Evolutionary conservation across 2,329 filamentous ascomycete genomes (phyloP), one percentile per base, ranked within the genome.

Genomic region (Chrysosphaeria jannelii): DNA sequence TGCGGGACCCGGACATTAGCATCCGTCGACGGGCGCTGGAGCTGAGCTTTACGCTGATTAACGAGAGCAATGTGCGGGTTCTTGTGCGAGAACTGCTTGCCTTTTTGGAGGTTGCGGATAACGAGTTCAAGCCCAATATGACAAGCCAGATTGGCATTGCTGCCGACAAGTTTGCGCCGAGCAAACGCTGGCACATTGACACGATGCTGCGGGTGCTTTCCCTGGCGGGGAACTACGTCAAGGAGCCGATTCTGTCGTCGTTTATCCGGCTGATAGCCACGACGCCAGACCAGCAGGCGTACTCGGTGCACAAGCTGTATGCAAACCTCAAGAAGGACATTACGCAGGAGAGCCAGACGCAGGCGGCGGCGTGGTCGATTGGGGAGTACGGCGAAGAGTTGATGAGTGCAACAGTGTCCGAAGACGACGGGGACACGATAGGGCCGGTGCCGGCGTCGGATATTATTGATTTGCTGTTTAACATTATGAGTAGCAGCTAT

Each of bases 111-210:
- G 78, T 90, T 24, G 81, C 88, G 25, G 85, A 97, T 38, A 90
- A 88, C 33, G 85, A 97, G 43, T 97, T 97, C 51, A 97, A 97
- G 48, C 75, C 85, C 5, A 75, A 76, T 25, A 91, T 97, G 79
- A 97, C 85, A 2, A 85, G 70, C 25, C 85, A 97, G 39, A 97
- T 97, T 41, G 85, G 85, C 13, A 76, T 97, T 35, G 85, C 88
- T 8, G 85, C 88, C 5, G 85, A 97, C 43, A 67, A 81, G 33
- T 97, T 76, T 44, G 74, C 85, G 2, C 88, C 85, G 1, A 93
- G 85, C 47, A 93, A 93, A 48, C 59, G 85, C 40, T 97, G 85
- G 85, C 85, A 97, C 40, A 70, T 93, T 34, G 85, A 97, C 39
- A 97, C 88, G 3, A 91, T 97, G 68, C 53, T 97, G 25, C 63